These are phyloP conservation scores for Diaporthe australafricana DNA, from an alignment of 2,329 filamentous ascomycete genomes.

Conservation along the genomic window DNA sequence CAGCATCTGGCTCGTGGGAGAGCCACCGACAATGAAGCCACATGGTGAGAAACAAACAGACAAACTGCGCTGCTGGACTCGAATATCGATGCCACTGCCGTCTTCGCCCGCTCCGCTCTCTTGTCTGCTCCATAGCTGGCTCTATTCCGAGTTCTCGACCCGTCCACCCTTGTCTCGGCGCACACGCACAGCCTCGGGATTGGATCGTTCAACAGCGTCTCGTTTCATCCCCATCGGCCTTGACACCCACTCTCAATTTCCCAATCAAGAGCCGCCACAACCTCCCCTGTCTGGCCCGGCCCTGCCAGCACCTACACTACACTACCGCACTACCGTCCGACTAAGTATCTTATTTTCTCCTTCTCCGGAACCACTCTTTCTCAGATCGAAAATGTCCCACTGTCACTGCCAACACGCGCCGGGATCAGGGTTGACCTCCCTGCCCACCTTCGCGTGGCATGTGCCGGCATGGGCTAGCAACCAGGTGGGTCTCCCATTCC, in stretches of 20 bases:
- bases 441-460: conserved; percentile 29
- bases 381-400: conserved; percentile 29
- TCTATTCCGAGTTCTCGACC: conserved; percentile 16
- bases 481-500: conserved; percentile 24
- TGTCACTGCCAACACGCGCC: conserved; percentile 1
- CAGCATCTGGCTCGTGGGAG: neutral
- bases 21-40: conserved; percentile 6
- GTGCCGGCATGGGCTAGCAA: conserved; percentile 5
- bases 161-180: conserved; percentile 21
- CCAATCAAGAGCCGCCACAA: conserved; percentile 42
- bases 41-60: neutral
- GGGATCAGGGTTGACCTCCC: conserved; percentile 31
- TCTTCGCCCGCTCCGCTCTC: conserved; percentile 4
- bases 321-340: neutral
- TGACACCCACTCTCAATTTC: conserved; percentile 36
- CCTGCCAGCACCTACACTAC: conserved; percentile 15
- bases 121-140: conserved; percentile 18
- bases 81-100: neutral
- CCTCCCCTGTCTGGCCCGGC: conserved; percentile 11
- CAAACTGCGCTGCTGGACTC: neutral
- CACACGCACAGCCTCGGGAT: conserved; percentile 40
- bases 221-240: conserved; percentile 36
- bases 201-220: conserved; percentile 30
- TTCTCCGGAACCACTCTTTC: conserved; percentile 5
- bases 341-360: conserved; percentile 13